These are phyloP conservation scores for Coccinonectria pachysandricola DNA, from an alignment of 2,329 filamentous ascomycete species.

Conservation along the genomic window DNA sequence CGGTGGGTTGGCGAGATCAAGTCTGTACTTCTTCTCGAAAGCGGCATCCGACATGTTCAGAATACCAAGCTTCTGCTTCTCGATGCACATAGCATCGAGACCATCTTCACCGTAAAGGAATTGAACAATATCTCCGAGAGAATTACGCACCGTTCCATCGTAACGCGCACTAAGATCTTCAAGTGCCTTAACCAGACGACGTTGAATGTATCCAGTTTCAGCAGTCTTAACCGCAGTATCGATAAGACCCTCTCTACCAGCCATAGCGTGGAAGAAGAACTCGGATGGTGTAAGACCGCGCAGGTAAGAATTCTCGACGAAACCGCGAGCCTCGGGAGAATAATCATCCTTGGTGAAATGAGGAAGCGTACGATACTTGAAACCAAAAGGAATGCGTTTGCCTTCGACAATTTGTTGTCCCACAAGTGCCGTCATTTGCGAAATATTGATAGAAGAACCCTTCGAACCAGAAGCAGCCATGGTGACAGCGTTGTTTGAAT, in stretches of 20 bases:
- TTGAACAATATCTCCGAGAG: constrained; percentile 89
- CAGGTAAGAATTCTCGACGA: constrained; percentile 97
- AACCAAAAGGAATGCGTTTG: constrained; percentile 97
- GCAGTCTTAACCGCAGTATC: constrained; percentile 99
- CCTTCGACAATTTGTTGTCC: constrained; percentile 98
- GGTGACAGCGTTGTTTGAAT: constrained; percentile 90
- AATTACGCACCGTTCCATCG: constrained; percentile 94
- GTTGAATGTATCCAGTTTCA: constrained; percentile 97
- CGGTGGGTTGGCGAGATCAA: constrained; percentile 54
- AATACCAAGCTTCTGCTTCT: constrained; percentile 82
- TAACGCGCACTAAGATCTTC: constrained; percentile 98
- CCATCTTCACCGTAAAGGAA: constrained; percentile 98
- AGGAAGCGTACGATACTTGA: constrained; percentile 93
- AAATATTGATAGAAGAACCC: constrained; percentile 98
- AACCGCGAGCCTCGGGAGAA: constrained; percentile 90
- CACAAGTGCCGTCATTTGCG: constrained; percentile 97
- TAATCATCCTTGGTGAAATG: constrained; percentile 99
- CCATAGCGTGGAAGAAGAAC: constrained; percentile 99
- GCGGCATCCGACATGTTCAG: constrained; percentile 68
- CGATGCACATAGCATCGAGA: constrained; percentile 84
- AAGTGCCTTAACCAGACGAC: constrained; percentile 92
- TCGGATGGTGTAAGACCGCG: constrained; percentile 90
- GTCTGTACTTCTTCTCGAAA: constrained; percentile 71
- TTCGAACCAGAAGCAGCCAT: constrained; percentile 98
- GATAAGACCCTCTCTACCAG: constrained; percentile 98